These are phyloP conservation scores for Babesia bovis DNA, from an alignment of 169 alveolate genomes.

Conservation along the genomic window DNA sequence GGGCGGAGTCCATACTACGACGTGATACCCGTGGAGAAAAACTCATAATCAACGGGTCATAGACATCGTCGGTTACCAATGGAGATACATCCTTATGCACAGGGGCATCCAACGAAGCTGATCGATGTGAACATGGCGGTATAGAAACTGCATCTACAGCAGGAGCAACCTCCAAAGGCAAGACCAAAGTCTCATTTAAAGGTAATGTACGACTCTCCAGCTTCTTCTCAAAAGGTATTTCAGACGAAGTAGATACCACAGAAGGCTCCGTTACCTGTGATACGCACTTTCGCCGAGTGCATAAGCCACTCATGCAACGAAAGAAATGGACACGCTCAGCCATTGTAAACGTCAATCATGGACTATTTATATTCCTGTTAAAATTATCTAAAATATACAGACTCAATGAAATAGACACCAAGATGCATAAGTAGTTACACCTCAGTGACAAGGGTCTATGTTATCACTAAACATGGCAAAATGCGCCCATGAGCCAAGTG, in stretches of 20 bases:
- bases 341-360: too few relatives aligned
- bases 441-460: too few relatives aligned
- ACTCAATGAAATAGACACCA: too few relatives aligned
- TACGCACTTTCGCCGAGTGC: not conserved
- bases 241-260: not conserved
- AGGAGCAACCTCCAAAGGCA: not conserved
- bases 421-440: too few relatives aligned
- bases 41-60: conserved; percentile 32
- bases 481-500: too few relatives aligned
- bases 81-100: not conserved
- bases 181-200: not conserved
- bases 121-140: not conserved
- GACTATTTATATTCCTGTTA: too few relatives aligned
- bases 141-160: not conserved
- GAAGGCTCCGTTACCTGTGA: conserved; percentile 16
- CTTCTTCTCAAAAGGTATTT: not conserved
- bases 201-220: not conserved
- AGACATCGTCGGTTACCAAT: conserved; percentile 14
- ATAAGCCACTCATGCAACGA: conserved; percentile 16
- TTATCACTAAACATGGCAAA: too few relatives aligned
- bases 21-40: conserved; percentile 19
- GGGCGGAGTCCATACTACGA: not conserved
- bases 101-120: not conserved
- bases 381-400: too few relatives aligned
- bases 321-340: not conserved